phyloP scores from a whole-genome alignment of 2,329 filamentous ascomycete species.

The Pyrenophora teres region DNA sequence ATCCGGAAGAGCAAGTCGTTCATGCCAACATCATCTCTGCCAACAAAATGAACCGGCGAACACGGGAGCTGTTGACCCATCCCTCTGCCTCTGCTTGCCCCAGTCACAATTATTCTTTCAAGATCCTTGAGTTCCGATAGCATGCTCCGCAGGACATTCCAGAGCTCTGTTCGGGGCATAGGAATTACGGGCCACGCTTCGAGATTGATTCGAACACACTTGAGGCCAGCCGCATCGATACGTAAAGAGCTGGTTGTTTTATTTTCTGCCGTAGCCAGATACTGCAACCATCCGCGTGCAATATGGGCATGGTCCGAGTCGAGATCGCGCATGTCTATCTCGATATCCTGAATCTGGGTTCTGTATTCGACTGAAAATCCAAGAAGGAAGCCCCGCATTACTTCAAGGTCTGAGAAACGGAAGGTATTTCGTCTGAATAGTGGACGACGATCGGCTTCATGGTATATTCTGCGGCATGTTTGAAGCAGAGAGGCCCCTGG shows the following conservation, averaged over 20 bases:
- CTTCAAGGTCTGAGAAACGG: slow-evolving; percentile 42
- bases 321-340: slow-evolving; percentile 44
- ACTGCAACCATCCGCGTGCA: slow-evolving; percentile 45
- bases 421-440: slow-evolving; percentile 45
- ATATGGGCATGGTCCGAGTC: slow-evolving; percentile 28
- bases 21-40: slow-evolving; percentile 42
- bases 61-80: slow-evolving; percentile 43
- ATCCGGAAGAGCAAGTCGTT: slow-evolving; percentile 43
- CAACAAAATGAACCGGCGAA: slow-evolving; percentile 46
- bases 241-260: slow-evolving; percentile 28
- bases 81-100: slow-evolving; percentile 37
- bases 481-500: slow-evolving; percentile 40
- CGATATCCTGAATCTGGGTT: slow-evolving; percentile 38
- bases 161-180: slow-evolving; percentile 37
- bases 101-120: slow-evolving; percentile 41
- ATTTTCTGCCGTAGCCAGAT: slow-evolving; percentile 34
- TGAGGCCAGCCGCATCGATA: slow-evolving; percentile 37
- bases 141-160: slow-evolving; percentile 39
- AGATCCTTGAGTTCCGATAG: slow-evolving; percentile 34
- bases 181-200: slow-evolving; percentile 40
- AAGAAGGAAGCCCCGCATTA: slow-evolving; percentile 37
- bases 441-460: slow-evolving; percentile 37
- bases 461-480: slow-evolving; percentile 44
- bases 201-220: slow-evolving; percentile 44
- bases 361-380: slow-evolving; percentile 26